Conservation (phyloP, 441 rosid species). For the Syzygium syzygioides region DNA sequence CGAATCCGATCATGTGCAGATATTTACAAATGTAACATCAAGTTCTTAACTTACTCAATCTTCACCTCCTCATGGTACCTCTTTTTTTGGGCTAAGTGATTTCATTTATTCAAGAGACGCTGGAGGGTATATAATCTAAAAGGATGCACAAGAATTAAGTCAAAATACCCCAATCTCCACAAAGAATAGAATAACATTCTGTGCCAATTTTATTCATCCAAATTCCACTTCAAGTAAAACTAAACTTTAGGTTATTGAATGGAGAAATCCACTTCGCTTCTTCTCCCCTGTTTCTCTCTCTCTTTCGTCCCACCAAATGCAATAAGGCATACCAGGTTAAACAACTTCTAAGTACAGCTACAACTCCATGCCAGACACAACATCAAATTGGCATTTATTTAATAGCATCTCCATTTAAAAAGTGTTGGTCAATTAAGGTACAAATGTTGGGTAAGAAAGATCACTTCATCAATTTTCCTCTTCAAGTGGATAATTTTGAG, state of each 20-base stretch:
- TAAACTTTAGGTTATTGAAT: neutral
- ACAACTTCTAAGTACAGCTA: neutral
- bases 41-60: neutral
- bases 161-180: neutral
- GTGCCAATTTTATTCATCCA: neutral
- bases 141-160: neutral
- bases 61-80: neutral
- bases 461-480: neutral
- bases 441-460: neutral
- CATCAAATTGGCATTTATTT: neutral
- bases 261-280: neutral
- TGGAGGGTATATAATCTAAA: neutral
- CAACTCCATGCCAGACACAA: neutral
- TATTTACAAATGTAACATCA: neutral
- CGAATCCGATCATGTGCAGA: neutral
- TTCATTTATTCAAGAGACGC: neutral
- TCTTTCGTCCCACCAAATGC: neutral
- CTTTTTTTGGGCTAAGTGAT: neutral
- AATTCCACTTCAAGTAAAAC: neutral
- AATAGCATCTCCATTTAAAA: neutral
- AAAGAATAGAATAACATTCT: neutral
- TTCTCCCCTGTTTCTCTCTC: neutral
- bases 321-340: neutral
- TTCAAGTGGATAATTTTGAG: neutral
- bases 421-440: neutral